phyloP scores from a whole-genome alignment of 1,139 yeast species.

The Candida sp. region DNA sequence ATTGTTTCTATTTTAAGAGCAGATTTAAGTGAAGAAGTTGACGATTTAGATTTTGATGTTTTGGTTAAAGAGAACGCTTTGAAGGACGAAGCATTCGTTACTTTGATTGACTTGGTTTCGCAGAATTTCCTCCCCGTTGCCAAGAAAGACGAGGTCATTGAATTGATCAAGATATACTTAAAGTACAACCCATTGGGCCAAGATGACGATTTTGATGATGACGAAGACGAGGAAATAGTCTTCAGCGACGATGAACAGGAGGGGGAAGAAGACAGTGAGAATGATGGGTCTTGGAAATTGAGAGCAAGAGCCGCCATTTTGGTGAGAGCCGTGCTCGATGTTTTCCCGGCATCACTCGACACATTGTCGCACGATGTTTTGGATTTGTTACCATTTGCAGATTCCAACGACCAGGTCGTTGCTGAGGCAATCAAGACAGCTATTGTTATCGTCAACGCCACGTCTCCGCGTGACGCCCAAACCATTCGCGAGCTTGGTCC shows the following conservation, averaged over 20 bases:
- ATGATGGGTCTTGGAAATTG: conserved; percentile 75
- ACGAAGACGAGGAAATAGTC: conserved; percentile 44
- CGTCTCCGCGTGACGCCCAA: conserved; percentile 17
- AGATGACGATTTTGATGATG: conserved; percentile 41
- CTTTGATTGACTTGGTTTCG: conserved; percentile 35
- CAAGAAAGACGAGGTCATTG: conserved; percentile 8
- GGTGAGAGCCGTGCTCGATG: conserved; percentile 39
- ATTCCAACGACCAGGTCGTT: conserved; percentile 45
- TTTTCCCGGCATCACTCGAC: conserved; percentile 29
- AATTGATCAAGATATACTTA: conserved; percentile 41
- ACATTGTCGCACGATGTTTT: conserved; percentile 9
- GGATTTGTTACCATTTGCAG: conserved; percentile 26
- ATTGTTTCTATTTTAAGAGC: conserved; percentile 5
- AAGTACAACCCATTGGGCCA: conserved; percentile 61
- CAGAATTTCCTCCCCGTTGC: conserved; percentile 16
- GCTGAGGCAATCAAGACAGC: conserved; percentile 38
- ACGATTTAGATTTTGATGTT: conserved; percentile 49
- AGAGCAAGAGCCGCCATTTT: conserved; percentile 59
- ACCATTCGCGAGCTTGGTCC: conserved; percentile 17
- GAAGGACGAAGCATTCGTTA: conserved; percentile 52
- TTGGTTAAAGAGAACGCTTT: conserved; percentile 36
- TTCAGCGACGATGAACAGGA: conserved; percentile 49
- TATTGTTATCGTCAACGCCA: conserved; percentile 28
- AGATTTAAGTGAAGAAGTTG: conserved; percentile 24
- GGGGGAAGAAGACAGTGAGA: conserved; percentile 28